Percentiles rank a stretch among this genome's conserved stretches.
phyloP scores from a whole-genome alignment of 176 grass and related monocot genomes.

The Carex kokanica region DNA sequence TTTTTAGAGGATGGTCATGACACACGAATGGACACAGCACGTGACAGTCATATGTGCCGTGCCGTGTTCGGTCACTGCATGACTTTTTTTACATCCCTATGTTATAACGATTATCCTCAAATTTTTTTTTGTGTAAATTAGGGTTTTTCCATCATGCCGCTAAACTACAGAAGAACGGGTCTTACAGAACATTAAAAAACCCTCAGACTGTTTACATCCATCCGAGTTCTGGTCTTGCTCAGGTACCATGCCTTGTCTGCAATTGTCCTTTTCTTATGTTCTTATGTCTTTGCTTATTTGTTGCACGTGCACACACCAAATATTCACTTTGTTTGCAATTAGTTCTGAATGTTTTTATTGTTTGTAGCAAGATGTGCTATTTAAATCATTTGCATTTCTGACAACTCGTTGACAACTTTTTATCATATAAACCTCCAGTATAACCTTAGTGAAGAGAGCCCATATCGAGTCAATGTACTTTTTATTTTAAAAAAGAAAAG shows the following conservation, averaged over 20 bases:
- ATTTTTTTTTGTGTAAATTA: slow-evolving; percentile 28
- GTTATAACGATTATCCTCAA: not conserved
- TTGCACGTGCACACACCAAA: slow-evolving; percentile 19
- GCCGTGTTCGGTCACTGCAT: too few species aligned
- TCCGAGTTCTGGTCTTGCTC: slow-evolving; percentile 83
- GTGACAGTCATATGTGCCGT: too few species aligned
- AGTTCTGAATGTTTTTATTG: not conserved
- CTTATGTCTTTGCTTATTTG: not conserved
- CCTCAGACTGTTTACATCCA: slow-evolving; percentile 82
- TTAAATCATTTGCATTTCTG: not conserved
- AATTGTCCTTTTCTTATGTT: not conserved
- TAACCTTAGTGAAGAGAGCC: not conserved
- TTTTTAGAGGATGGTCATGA: too few species aligned
- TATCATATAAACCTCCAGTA: not conserved
- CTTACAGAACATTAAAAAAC: slow-evolving; percentile 86
- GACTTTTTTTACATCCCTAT: too few species aligned
- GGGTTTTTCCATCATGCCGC: slow-evolving; percentile 95
- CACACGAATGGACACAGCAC: too few species aligned
- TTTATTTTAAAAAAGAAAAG: too few species aligned
- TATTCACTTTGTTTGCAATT: slow-evolving; percentile 2
- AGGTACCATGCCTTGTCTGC: slow-evolving; percentile 38
- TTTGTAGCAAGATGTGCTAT: not conserved
- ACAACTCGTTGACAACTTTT: not conserved
- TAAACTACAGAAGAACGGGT: slow-evolving; percentile 82
- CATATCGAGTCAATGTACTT: not conserved